Conservation (phyloP, 306 rosid genomes). For the Sechiopsis laciniata region DNA sequence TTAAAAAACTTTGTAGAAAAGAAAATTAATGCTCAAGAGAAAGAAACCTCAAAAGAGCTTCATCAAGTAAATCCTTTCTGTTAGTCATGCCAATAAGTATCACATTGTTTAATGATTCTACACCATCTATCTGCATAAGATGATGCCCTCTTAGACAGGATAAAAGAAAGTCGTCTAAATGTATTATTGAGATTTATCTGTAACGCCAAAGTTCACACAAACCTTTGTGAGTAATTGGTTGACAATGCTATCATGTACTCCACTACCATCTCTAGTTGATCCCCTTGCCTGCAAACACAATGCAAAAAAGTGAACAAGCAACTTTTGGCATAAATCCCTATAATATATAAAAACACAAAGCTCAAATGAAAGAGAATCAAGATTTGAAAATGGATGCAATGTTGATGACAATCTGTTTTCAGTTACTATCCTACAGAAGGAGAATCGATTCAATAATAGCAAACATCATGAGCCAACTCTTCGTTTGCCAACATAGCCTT, state of each 20-base stretch:
- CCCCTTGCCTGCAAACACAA: slow-evolving; percentile 73
- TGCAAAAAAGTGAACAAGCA: slow-evolving; percentile 6
- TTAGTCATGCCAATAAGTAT: slow-evolving; percentile 99
- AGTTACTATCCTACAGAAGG: neutral
- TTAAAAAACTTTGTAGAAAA: neutral
- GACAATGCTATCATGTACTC: slow-evolving; percentile 97
- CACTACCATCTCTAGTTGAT: slow-evolving; percentile 94
- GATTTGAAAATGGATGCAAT: slow-evolving; percentile 1
- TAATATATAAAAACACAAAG: neutral
- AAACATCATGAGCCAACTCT: neutral
- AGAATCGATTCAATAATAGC: slow-evolving; percentile 7
- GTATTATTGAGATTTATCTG: neutral
- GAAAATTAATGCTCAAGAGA: neutral
- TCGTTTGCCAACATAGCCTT: neutral
- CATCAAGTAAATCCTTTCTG: slow-evolving; percentile 98
- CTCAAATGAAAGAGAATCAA: slow-evolving; percentile 2
- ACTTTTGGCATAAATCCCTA: slow-evolving; percentile 1
- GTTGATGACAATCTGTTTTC: neutral
- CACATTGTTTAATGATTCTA: slow-evolving; percentile 91
- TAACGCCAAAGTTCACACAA: slow-evolving; percentile 25
- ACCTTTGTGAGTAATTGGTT: slow-evolving; percentile 99
- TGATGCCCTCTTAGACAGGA: slow-evolving; percentile 22
- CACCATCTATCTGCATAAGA: slow-evolving; percentile 89
- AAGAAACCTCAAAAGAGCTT: slow-evolving; percentile 82
- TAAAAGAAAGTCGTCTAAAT: slow-evolving; percentile 3